Percentiles rank a stretch among this genome's conserved stretches.
phyloP scores from a whole-genome alignment of 1,139 yeast species.

The Trichomonascaceae sp. region DNA sequence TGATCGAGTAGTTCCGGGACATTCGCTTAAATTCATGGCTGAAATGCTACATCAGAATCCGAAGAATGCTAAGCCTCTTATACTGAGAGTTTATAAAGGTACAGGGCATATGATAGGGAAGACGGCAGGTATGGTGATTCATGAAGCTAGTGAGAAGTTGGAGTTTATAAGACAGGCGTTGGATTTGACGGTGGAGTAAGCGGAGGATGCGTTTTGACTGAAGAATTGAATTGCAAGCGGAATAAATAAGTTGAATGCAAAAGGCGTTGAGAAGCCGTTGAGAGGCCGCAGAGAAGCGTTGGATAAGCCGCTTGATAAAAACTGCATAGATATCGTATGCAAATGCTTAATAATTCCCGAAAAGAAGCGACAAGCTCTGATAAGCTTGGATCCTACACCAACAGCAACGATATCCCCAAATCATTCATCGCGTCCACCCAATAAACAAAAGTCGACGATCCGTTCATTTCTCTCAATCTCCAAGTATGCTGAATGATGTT shows the following conservation, averaged over 20 bases:
- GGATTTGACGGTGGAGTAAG: not conserved
- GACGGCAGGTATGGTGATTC: slow-evolving; percentile 2
- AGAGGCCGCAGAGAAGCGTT: too few species aligned
- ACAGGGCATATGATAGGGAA: slow-evolving; percentile 9
- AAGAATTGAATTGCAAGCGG: not conserved
- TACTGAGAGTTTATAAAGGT: slow-evolving; percentile 5
- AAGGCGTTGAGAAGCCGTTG: too few species aligned
- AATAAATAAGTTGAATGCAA: too few species aligned
- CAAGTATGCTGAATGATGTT: slow-evolving; percentile 12
- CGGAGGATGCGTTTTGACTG: not conserved
- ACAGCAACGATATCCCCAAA: slow-evolving; percentile 9
- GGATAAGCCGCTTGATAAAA: too few species aligned
- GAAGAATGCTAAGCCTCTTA: slow-evolving; percentile 6
- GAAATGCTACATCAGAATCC: slow-evolving; percentile 7
- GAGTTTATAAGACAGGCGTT: slow-evolving; percentile 4
- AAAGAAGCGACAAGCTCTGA: not conserved
- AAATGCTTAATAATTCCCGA: not conserved
- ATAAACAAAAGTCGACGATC: slow-evolving; percentile 6
- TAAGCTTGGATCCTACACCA: slow-evolving; percentile 5
- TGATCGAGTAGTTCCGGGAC: slow-evolving; percentile 10
- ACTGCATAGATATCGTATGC: too few species aligned
- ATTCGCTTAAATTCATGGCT: slow-evolving; percentile 9
- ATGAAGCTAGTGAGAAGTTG: slow-evolving; percentile 10
- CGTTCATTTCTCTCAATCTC: slow-evolving; percentile 8
- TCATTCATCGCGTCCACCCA: slow-evolving; percentile 15